phyloP scores from a whole-genome alignment of 371 early-diverging fungal genomes.

The Saksenaea oblongispora region DNA sequence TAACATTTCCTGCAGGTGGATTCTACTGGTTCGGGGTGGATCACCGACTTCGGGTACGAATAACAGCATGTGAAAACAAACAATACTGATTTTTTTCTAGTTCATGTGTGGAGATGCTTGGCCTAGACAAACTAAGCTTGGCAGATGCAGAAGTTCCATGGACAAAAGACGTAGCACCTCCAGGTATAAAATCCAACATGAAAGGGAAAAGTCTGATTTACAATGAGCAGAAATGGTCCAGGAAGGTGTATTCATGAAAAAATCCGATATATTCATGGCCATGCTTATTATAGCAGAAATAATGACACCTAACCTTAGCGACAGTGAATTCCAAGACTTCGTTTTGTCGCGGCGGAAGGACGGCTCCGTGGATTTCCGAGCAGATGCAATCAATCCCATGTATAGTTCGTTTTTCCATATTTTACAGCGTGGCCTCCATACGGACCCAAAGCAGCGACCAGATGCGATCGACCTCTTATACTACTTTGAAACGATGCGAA shows the following conservation, averaged over 20 bases:
- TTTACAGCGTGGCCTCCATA: conserved; percentile 42
- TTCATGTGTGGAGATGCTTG: conserved; percentile 29
- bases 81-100: conserved; percentile 9
- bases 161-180: conserved; percentile 41
- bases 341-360: conserved; percentile 11
- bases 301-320: conserved; percentile 23
- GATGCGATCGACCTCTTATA: not conserved
- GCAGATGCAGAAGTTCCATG: conserved; percentile 17
- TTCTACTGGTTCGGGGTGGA: conserved; percentile 27
- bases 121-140: conserved; percentile 8
- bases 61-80: not conserved
- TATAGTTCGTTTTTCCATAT: conserved; percentile 14
- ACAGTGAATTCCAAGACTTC: conserved; percentile 17
- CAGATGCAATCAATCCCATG: conserved; percentile 7
- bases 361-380: conserved; percentile 18
- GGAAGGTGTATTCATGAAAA: conserved; percentile 17
- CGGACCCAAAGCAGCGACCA: conserved; percentile 1
- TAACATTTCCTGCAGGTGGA: conserved; percentile 19
- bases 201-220: not conserved
- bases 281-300: conserved; percentile 31
- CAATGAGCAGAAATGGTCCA: conserved; percentile 25
- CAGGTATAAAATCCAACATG: conserved; percentile 12
- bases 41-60: conserved; percentile 42
- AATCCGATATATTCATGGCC: conserved; percentile 45
- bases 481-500: not conserved